A percentile compares a stretch with the other conserved stretches of the same genome.
Evolutionary conservation across 495 filamentous ascomycete species (phyloP).

Genomic region (Staphylotrichum longicolle): DNA sequence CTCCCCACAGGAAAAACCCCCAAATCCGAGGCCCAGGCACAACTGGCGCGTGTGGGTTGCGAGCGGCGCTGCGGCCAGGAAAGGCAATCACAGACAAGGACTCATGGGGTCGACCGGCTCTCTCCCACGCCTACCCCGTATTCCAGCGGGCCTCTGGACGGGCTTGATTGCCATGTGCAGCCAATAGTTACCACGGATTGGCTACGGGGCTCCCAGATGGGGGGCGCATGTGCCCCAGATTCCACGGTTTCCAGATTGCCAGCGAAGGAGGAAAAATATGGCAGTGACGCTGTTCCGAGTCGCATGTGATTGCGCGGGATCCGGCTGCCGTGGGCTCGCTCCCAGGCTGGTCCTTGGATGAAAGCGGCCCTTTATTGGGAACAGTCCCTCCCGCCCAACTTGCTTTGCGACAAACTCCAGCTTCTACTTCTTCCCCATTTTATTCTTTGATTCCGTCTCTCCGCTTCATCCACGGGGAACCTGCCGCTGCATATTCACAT

Average conservation of each 20-base stretch:
- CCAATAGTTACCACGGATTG: slow-evolving; percentile 3
- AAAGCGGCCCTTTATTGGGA: slow-evolving; percentile 19
- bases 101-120: background rate
- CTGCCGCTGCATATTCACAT: slow-evolving; percentile 4
- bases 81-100: background rate
- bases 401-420: background rate
- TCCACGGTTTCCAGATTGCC: background rate
- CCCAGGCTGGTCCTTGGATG: slow-evolving; percentile 7
- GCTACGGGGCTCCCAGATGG: background rate
- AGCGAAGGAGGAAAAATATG: background rate
- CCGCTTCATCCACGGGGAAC: too few species aligned
- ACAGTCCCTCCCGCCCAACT: background rate
- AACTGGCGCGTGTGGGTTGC: background rate
- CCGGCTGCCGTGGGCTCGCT: background rate
- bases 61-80: background rate
- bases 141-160: slow-evolving; percentile 7
- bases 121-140: slow-evolving; percentile 5
- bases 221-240: slow-evolving; percentile 17
- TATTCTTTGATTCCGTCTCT: background rate
- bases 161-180: slow-evolving; percentile 16
- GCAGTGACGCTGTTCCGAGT: background rate
- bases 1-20: background rate
- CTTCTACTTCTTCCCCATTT: slow-evolving; percentile 4
- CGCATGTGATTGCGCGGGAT: slow-evolving; percentile 24
- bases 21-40: background rate